phyloP scores from a whole-genome alignment of 306 rosid genomes.

The Malus asiatica region DNA sequence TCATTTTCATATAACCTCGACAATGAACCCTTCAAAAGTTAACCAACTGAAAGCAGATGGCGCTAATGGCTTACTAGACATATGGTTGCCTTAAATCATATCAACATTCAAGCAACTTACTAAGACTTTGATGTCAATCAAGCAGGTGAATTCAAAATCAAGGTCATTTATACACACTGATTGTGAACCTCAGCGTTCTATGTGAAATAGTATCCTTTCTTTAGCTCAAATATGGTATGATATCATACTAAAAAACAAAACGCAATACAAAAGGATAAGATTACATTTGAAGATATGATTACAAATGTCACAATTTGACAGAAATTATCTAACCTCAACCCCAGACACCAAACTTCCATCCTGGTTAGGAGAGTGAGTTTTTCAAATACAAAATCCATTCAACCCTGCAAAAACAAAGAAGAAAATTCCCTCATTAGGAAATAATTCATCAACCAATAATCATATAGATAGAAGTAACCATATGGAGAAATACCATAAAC shows the following conservation, averaged over 20 bases:
- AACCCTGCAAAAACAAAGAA: slow-evolving; percentile 22
- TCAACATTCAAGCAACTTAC: slow-evolving; percentile 4
- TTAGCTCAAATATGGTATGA: slow-evolving; percentile 3
- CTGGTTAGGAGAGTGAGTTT: slow-evolving; percentile 13
- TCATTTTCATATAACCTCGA: background rate
- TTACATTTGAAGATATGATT: slow-evolving; percentile 15
- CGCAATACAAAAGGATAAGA: background rate
- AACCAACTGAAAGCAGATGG: background rate
- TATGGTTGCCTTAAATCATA: slow-evolving; percentile 3
- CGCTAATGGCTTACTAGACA: background rate
- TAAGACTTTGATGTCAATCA: slow-evolving; percentile 16
- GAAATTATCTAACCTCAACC: slow-evolving; percentile 18
- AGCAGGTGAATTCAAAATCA: slow-evolving; percentile 19
- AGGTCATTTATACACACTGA: slow-evolving; percentile 11
- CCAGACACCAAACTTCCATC: slow-evolving; percentile 11
- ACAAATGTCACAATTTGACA: slow-evolving; percentile 21
- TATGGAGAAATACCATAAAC: background rate
- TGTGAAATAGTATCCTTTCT: slow-evolving; percentile 12
- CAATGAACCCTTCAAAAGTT: background rate
- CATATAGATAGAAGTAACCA: background rate
- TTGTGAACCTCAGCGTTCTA: background rate
- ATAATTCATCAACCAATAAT: background rate
- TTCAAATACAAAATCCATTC: slow-evolving; percentile 12
- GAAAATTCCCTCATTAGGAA: background rate
- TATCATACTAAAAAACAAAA: background rate